A percentile compares a stretch with the other conserved stretches of the same genome.
phyloP scores from a whole-genome alignment of 176 grass and related monocot genomes.

The Tillandsia leiboldiana region DNA sequence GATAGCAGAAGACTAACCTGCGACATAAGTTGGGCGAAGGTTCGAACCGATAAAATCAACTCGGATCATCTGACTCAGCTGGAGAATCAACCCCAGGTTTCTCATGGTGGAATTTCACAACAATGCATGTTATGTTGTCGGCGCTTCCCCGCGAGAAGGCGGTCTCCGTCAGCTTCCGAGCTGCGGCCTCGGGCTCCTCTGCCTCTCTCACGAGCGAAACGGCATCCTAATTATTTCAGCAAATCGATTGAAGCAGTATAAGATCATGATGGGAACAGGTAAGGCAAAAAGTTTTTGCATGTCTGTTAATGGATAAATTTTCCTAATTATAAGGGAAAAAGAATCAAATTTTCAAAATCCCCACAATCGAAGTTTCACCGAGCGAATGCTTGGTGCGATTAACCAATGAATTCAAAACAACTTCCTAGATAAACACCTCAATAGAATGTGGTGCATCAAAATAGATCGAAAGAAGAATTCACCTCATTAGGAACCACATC shows the following conservation, averaged over 20 bases:
- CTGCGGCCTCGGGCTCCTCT: constrained; percentile 55
- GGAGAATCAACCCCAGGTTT: constrained; percentile 28
- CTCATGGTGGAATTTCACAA: constrained; percentile 59
- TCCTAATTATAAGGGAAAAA: too few species aligned
- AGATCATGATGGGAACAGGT: background rate
- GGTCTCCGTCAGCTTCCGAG: constrained; percentile 56
- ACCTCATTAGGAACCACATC: constrained; percentile 81
- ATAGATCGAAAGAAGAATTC: constrained; percentile 19
- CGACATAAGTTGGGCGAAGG: too few species aligned
- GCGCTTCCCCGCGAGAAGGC: constrained; percentile 53
- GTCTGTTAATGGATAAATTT: too few species aligned
- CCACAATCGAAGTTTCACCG: too few species aligned
- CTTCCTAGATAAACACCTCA: too few species aligned
- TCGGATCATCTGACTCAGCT: constrained; percentile 21
- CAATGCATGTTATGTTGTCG: constrained; percentile 79
- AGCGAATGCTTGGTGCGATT: too few species aligned
- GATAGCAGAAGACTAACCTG: too few species aligned
- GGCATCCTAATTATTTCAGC: constrained; percentile 31
- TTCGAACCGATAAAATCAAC: constrained; percentile 20
- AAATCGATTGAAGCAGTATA: background rate
- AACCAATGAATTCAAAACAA: too few species aligned
- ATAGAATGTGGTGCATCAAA: background rate
- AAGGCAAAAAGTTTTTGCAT: too few species aligned
- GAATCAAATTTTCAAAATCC: too few species aligned
- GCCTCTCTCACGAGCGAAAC: constrained; percentile 53